These are phyloP conservation scores for Aeminium ludgeri DNA, from an alignment of 495 filamentous ascomycete genomes.

Conservation along the genomic window DNA sequence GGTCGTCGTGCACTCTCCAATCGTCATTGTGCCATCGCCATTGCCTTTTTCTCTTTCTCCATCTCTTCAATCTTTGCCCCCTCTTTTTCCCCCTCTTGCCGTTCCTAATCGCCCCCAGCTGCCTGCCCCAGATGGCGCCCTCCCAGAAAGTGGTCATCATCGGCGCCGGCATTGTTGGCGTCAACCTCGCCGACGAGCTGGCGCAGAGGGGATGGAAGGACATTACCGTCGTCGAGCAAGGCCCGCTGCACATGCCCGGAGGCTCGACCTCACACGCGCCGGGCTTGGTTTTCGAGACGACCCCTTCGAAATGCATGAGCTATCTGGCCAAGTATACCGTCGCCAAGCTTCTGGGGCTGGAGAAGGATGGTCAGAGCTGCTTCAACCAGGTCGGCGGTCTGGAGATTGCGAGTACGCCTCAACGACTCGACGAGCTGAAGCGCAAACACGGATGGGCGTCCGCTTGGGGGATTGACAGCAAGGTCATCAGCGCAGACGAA, in stretches of 20 bases:
- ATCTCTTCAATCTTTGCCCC: too few species aligned
- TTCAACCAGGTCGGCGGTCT: constrained; percentile 37
- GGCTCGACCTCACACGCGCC: constrained; percentile 38
- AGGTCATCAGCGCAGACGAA: constrained; percentile 28
- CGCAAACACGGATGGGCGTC: constrained; percentile 33
- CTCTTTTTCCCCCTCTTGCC: too few species aligned
- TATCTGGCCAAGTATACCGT: constrained; percentile 33
- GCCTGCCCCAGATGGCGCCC: constrained; percentile 2
- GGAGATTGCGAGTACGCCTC: constrained; percentile 34
- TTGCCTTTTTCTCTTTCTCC: too few species aligned
- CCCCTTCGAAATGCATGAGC: constrained; percentile 34
- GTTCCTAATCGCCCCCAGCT: too few species aligned
- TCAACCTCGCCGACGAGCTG: constrained; percentile 37
- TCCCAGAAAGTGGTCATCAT: constrained; percentile 32
- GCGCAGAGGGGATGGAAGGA: constrained; percentile 33
- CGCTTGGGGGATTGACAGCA: constrained; percentile 32
- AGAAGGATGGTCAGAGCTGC: constrained; percentile 22
- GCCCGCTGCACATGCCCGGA: constrained; percentile 33
- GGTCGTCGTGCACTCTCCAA: too few species aligned
- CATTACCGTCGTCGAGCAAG: constrained; percentile 39
- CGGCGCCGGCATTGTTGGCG: constrained; percentile 37
- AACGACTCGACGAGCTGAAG: constrained; percentile 34
- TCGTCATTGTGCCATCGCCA: too few species aligned
- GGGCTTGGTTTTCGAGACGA: constrained; percentile 36
- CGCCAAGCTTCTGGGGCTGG: constrained; percentile 30